Percentiles rank a stretch among this genome's conserved stretches.
These are phyloP conservation scores for Boletus reticuloceps DNA, from an alignment of 768 basidiomycete species.

Conservation along the genomic window DNA sequence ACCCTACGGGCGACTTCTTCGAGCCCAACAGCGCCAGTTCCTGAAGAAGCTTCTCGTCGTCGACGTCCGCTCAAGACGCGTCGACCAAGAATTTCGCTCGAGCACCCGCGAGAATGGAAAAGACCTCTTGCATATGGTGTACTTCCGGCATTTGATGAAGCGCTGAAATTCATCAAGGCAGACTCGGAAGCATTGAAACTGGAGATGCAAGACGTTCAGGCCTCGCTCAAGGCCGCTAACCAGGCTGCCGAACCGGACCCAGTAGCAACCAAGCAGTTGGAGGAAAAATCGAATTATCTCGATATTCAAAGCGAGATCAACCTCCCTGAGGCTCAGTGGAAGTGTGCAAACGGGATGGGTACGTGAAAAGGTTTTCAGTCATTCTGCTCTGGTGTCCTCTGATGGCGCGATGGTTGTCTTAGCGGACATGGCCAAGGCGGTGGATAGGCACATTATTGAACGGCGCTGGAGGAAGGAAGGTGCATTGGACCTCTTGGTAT, in stretches of 20 bases:
- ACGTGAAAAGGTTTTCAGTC: slow-evolving; percentile 26
- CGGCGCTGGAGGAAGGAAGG: slow-evolving; percentile 85
- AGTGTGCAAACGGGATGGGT: slow-evolving; percentile 78
- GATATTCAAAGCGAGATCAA: slow-evolving; percentile 83
- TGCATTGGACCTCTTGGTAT: slow-evolving; percentile 75
- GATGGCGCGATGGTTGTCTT: neutral
- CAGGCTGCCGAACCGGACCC: slow-evolving; percentile 32
- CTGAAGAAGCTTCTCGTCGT: slow-evolving; percentile 7
- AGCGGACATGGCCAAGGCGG: slow-evolving; percentile 68
- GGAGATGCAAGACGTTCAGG: slow-evolving; percentile 21
- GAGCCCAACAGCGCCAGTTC: neutral
- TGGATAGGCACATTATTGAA: slow-evolving; percentile 79
- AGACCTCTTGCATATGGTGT: slow-evolving; percentile 58
- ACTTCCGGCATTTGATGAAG: slow-evolving; percentile 82
- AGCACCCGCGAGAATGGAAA: slow-evolving; percentile 60
- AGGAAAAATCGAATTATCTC: slow-evolving; percentile 54
- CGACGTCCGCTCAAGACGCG: slow-evolving; percentile 26
- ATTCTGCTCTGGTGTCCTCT: neutral
- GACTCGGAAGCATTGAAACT: slow-evolving; percentile 54
- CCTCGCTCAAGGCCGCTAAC: slow-evolving; percentile 15
- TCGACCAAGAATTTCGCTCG: slow-evolving; percentile 52
- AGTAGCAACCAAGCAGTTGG: slow-evolving; percentile 40
- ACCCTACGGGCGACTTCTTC: slow-evolving; percentile 10
- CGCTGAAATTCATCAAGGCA: slow-evolving; percentile 62
- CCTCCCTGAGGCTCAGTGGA: slow-evolving; percentile 80